Conservation (phyloP, 768 basidiomycete species). For the Lactarius sanguifluus region DNA sequence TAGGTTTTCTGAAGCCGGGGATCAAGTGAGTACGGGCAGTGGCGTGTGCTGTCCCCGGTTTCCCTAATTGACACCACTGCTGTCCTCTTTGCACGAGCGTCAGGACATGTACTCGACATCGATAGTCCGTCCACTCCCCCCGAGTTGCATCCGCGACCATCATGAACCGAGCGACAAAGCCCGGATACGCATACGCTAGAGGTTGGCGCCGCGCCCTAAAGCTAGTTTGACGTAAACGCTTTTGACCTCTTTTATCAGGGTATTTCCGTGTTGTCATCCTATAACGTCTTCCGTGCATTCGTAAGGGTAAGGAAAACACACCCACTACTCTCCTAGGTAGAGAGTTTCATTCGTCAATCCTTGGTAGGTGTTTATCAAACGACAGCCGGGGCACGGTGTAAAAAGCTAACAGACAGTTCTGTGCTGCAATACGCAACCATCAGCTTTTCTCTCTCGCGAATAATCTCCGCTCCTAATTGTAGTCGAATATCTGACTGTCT, state of each 20-base stretch:
- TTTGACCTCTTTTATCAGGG: too few relatives aligned
- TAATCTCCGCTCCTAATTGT: not conserved
- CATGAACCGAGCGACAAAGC: constrained; percentile 37
- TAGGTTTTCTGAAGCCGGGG: constrained; percentile 68
- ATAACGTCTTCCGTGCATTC: too few relatives aligned
- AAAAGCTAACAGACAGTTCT: not conserved
- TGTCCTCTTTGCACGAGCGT: too few relatives aligned
- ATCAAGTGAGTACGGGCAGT: constrained; percentile 53
- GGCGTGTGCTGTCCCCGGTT: constrained; percentile 37
- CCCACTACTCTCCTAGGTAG: too few relatives aligned
- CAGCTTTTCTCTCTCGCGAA: not conserved
- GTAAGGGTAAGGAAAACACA: too few relatives aligned
- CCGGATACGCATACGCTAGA: constrained; percentile 48
- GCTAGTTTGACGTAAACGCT: not conserved
- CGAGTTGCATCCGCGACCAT: constrained; percentile 33
- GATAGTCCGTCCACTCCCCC: constrained; percentile 50
- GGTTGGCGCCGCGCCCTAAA: constrained; percentile 38
- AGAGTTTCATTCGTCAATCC: too few relatives aligned
- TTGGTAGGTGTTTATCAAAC: too few relatives aligned
- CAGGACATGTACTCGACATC: constrained; percentile 50
- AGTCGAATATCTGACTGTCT: not conserved
- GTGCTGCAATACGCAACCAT: not conserved
- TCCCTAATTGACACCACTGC: constrained; percentile 74
- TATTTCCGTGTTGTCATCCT: too few relatives aligned
- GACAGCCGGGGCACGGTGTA: not conserved